Base-by-base conservation (phyloP, 495 filamentous ascomycete genomes). In the Letharia columbiana region DNA sequence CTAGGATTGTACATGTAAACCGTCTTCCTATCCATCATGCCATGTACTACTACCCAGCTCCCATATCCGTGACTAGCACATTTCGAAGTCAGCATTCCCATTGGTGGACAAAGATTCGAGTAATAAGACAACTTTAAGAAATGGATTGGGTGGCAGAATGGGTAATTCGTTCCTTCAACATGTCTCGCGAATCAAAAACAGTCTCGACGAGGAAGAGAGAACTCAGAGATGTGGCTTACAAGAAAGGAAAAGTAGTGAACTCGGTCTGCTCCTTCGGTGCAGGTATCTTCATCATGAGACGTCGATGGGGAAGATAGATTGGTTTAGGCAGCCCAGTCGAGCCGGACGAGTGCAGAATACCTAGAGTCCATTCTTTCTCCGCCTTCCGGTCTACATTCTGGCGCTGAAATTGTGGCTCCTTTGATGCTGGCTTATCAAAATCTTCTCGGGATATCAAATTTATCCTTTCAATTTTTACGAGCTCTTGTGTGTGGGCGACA, bases 251-350 rank as follows among this genome's bases (percentile, higher is more conserved):
- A 0, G 82, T 78, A 56, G 79, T 80, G 69, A 86, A 84, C 0
- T 81, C 80, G 15, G 77, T 82, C 23, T 82, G 63, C 0, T 72
- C 75, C 41, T 68, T 74, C 18, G 66, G 75, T 66, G 67, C 73
- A 62, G 71, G 72, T 33, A 65, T 73, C 65, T 71, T 78, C 35
- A 69, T 81, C 77, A 77, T 78, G 63, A 73, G 75, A 1, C 76
- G 75, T 52, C 71, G 69, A 60, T 81, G 76, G 31, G 73, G 75
- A 28, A 79, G 71, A 8, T 61, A 63, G 1, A 83, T 66, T 2
- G 84, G 81, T 66, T 87, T 86, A 0, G 84, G 84, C 13, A 78
- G 76, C 0, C 84, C 83, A 2, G 83, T 87, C 1, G 82, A 84
- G 4, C 84, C 84, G 0, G 83, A 85, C 0, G 82, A 85, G 70